These are phyloP conservation scores for Fusarium sp. DNA, from an alignment of 2,329 filamentous ascomycete species.

Conservation along the genomic window DNA sequence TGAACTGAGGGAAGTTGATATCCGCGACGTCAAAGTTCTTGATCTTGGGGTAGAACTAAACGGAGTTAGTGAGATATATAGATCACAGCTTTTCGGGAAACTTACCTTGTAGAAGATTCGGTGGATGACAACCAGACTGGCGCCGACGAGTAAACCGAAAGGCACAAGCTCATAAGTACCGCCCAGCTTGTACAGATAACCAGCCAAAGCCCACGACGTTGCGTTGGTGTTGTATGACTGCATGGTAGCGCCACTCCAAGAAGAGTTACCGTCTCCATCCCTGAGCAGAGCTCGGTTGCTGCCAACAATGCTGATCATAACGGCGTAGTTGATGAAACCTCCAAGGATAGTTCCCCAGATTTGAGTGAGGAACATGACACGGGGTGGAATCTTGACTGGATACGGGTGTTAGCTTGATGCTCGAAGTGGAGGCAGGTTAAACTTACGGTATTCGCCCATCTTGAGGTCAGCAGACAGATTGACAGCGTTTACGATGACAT, in stretches of 20 bases:
- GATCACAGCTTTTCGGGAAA: neutral
- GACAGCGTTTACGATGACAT: slow-evolving; percentile 65
- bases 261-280: slow-evolving; percentile 60
- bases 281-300: slow-evolving; percentile 62
- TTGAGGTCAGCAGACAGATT: slow-evolving; percentile 67
- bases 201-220: slow-evolving; percentile 64
- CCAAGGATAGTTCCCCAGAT: slow-evolving; percentile 68
- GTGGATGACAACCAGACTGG: slow-evolving; percentile 59
- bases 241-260: slow-evolving; percentile 67
- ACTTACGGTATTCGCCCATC: slow-evolving; percentile 69
- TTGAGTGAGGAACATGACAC: slow-evolving; percentile 68
- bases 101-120: slow-evolving; percentile 58
- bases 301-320: slow-evolving; percentile 68
- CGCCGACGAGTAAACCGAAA: slow-evolving; percentile 64
- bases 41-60: slow-evolving; percentile 63
- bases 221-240: slow-evolving; percentile 65
- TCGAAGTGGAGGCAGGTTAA: accelerated
- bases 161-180: slow-evolving; percentile 63
- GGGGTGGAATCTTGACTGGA: slow-evolving; percentile 67
- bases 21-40: slow-evolving; percentile 57
- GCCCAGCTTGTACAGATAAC: slow-evolving; percentile 64
- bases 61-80: neutral
- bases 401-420: slow-evolving; percentile 33
- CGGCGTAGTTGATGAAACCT: slow-evolving; percentile 66
- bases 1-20: slow-evolving; percentile 67